Conservation (phyloP, 345 rosid genomes). For the Dimocarpus longan region DNA sequence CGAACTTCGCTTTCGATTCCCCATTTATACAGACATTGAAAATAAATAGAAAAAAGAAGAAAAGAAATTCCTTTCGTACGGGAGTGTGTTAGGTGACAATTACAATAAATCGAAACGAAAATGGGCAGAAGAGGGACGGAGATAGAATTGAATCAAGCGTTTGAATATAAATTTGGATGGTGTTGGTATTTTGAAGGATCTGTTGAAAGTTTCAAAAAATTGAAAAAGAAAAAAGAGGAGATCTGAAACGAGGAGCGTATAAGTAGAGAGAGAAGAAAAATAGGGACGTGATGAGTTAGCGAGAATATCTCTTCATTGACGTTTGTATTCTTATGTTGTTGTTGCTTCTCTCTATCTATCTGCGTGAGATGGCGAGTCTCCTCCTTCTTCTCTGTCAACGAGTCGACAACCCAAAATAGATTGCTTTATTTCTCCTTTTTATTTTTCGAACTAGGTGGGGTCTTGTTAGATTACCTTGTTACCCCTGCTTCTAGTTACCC, state of each 20-base stretch:
- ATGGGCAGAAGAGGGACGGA: background rate
- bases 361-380: background rate
- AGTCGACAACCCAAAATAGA: background rate
- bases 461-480: background rate
- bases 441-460: background rate
- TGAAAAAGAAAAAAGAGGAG: background rate
- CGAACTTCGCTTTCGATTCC: slow-evolving; percentile 34
- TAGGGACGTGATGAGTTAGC: background rate
- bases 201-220: background rate
- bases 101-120: background rate
- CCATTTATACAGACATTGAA: slow-evolving; percentile 24
- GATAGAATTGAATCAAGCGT: background rate
- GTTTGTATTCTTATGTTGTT: too few species aligned
- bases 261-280: background rate
- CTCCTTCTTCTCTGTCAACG: background rate
- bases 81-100: background rate
- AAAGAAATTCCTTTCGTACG: background rate
- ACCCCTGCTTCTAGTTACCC: background rate
- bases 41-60: background rate
- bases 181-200: background rate
- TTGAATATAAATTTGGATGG: background rate
- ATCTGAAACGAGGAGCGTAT: background rate
- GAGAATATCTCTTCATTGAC: background rate
- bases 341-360: background rate
- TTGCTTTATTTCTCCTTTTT: background rate